phyloP scores from a whole-genome alignment of 2,329 filamentous ascomycete species.

The Emergomyces africanus region DNA sequence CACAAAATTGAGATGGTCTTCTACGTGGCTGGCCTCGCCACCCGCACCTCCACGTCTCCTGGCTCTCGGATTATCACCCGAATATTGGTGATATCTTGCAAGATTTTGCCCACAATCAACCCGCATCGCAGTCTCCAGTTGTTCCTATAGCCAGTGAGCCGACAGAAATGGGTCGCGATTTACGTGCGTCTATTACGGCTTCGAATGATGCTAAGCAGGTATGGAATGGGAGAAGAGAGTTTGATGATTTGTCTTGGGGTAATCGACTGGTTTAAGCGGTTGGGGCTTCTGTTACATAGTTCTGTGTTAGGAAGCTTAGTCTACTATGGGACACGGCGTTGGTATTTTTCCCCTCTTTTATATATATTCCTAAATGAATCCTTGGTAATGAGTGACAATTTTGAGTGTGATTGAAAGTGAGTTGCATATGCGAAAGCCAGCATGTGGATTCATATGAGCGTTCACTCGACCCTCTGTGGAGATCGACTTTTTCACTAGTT shows the following conservation, averaged over 20 bases:
- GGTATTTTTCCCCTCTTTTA: neutral
- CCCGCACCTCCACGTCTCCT: neutral
- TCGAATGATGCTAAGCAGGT: constrained; percentile 42
- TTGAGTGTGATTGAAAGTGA: no score
- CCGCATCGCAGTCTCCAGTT: constrained; percentile 13
- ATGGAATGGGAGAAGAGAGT: constrained; percentile 45
- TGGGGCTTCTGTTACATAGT: neutral
- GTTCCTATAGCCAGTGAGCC: constrained; percentile 47
- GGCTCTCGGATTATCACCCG: constrained; percentile 26
- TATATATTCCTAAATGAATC: no score
- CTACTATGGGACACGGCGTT: neutral
- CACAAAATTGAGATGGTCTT: constrained; percentile 7
- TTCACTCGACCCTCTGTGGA: no score
- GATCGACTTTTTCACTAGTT: no score
- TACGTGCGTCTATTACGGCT: constrained; percentile 41
- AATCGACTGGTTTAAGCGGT: constrained; percentile 35
- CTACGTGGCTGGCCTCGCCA: neutral
- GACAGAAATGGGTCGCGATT: constrained; percentile 45
- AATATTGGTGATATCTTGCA: constrained; percentile 36
- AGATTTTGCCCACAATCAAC: constrained; percentile 31
- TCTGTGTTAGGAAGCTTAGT: neutral
- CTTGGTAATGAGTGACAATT: no score
- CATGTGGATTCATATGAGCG: no score
- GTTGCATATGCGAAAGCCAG: no score
- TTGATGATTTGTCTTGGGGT: constrained; percentile 45